phyloP scores from a whole-genome alignment of 2,329 filamentous ascomycete genomes.

The Colletotrichum gigasporum region DNA sequence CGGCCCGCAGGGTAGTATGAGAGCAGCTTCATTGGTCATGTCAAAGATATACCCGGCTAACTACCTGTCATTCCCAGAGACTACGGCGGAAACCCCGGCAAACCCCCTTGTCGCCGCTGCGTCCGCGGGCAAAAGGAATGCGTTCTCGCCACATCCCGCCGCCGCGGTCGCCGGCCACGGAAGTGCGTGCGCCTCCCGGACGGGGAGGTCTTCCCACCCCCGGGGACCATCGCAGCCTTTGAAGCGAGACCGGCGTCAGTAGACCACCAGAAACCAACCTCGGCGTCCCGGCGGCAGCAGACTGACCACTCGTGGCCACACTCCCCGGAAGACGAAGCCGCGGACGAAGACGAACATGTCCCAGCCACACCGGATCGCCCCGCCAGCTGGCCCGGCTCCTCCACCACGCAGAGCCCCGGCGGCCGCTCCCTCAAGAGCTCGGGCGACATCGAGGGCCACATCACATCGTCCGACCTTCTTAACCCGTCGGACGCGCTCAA shows the following conservation, averaged over 20 bases:
- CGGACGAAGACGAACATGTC: too few species aligned
- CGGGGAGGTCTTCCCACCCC: background rate
- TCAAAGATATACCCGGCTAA: too few species aligned
- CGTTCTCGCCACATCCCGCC: conserved; percentile 49
- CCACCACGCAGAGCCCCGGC: conserved; percentile 31
- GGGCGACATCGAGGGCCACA: conserved; percentile 47
- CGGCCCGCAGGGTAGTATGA: background rate
- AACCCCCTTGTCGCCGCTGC: conserved; percentile 49
- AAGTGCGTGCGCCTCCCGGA: conserved; percentile 20
- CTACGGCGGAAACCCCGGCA: conserved; percentile 44
- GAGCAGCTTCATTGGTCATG: background rate
- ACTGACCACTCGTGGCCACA: conserved; percentile 32
- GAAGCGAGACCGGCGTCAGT: background rate
- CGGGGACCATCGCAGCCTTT: background rate
- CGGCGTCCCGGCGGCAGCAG: background rate
- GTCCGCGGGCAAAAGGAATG: conserved; percentile 48
- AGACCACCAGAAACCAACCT: background rate
- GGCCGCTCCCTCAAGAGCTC: conserved; percentile 25
- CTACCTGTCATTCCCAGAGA: too few species aligned
- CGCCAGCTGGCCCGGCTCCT: conserved; percentile 25
- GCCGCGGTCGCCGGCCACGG: conserved; percentile 46
- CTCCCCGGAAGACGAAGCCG: conserved; percentile 29
- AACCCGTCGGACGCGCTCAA: conserved; percentile 53
- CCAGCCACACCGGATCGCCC: conserved; percentile 12
- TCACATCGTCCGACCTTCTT: conserved; percentile 49